Evolutionary conservation across 768 basidiomycete genomes (phyloP).

Genomic region (Leccinum pellstonianum): DNA sequence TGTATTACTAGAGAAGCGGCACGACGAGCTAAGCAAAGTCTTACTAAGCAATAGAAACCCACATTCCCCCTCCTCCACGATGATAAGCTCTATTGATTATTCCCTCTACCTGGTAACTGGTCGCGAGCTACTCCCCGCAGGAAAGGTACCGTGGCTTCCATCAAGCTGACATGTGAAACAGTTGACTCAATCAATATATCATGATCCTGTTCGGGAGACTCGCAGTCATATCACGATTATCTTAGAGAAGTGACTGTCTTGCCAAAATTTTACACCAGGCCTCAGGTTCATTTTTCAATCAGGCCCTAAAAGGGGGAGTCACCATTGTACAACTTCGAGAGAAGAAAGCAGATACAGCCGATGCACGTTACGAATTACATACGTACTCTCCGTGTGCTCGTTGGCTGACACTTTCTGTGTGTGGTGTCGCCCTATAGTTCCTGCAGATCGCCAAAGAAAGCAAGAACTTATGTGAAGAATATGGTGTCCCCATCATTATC

Average conservation of each 20-base stretch:
- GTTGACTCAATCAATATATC: conserved; percentile 1
- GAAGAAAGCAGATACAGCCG: conserved; percentile 76
- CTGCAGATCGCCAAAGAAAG: conserved; percentile 67
- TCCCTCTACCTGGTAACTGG: conserved; percentile 89
- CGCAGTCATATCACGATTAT: conserved; percentile 64
- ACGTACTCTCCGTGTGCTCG: background rate
- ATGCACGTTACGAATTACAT: conserved; percentile 46
- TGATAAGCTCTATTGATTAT: conserved; percentile 45
- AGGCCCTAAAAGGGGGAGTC: conserved; percentile 86
- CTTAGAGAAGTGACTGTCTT: conserved; percentile 31
- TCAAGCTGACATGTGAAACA: background rate
- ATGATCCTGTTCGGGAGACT: conserved; percentile 1
- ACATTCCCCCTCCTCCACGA: background rate
- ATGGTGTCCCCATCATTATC: conserved; percentile 81
- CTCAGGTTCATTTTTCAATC: background rate
- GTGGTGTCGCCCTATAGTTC: conserved; percentile 48
- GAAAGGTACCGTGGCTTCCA: conserved; percentile 52
- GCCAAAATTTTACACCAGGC: conserved; percentile 39
- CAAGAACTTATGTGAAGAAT: conserved; percentile 70
- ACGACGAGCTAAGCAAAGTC: too few species aligned
- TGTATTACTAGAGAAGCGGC: background rate
- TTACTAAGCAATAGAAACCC: too few species aligned
- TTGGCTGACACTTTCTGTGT: background rate
- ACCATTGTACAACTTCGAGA: conserved; percentile 90
- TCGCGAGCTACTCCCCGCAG: conserved; percentile 68